Evolutionary conservation across 352 stramenopile genomes (phyloP).

Genomic region (Globisporangium viniferum): DNA sequence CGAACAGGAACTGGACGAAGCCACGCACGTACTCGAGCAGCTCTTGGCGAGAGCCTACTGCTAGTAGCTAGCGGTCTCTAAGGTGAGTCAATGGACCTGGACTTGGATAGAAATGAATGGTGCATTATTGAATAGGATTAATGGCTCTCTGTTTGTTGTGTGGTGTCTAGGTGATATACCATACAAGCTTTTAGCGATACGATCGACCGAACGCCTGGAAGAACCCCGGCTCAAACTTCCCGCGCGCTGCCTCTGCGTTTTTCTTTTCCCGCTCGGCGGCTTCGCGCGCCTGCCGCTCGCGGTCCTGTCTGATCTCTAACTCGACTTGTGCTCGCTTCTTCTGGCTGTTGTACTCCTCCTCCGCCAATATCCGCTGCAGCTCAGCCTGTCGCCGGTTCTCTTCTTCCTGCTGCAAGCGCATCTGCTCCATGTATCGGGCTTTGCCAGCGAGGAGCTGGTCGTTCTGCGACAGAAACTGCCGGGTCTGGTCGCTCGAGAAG

Average conservation of each 20-base stretch:
- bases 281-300: conserved; percentile 47
- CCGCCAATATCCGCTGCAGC: conserved; percentile 40
- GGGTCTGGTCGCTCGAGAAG: conserved; percentile 58
- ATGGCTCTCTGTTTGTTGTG: background rate
- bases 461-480: conserved; percentile 50
- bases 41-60: conserved; percentile 29
- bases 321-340: conserved; percentile 45
- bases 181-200: conserved; percentile 46
- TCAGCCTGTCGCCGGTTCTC: conserved; percentile 35
- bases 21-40: conserved; percentile 37
- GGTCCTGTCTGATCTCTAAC: conserved; percentile 48
- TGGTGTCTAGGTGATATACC: background rate
- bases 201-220: conserved; percentile 73
- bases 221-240: conserved; percentile 70
- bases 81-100: background rate
- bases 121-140: conserved; percentile 13
- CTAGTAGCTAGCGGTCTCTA: background rate
- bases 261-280: conserved; percentile 50
- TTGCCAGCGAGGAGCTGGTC: conserved; percentile 57
- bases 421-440: conserved; percentile 31
- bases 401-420: conserved; percentile 32
- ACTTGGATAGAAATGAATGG: background rate
- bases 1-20: conserved; percentile 46
- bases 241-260: conserved; percentile 44
- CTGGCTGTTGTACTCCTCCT: conserved; percentile 52